Evolutionary conservation across 1,139 yeast species (phyloP).

Genomic region (Kodamaea alishanica): DNA sequence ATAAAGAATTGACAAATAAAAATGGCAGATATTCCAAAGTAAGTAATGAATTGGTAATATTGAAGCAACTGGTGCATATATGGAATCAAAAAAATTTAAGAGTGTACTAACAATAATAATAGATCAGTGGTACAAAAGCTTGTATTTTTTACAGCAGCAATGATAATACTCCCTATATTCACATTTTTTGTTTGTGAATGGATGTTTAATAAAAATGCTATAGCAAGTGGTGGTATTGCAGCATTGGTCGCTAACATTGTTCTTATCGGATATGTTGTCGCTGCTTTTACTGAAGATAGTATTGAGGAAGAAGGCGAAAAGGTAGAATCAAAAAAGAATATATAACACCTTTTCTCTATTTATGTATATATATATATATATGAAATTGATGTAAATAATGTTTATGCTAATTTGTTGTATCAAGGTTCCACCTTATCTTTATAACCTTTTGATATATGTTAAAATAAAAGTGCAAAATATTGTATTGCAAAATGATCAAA

Average conservation of each 20-base stretch:
- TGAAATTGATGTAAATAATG: not conserved
- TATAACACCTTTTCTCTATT: slow-evolving; percentile 1
- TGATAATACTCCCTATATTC: slow-evolving; percentile 75
- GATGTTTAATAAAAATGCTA: slow-evolving; percentile 50
- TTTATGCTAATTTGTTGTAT: not conserved
- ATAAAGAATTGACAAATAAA: not conserved
- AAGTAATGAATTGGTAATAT: slow-evolving; percentile 22
- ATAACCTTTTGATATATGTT: no score
- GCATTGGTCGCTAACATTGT: slow-evolving; percentile 87
- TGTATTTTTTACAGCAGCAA: slow-evolving; percentile 81
- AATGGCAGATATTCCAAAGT: slow-evolving; percentile 64
- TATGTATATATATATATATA: not conserved
- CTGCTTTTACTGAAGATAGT: slow-evolving; percentile 83
- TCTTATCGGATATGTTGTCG: slow-evolving; percentile 77
- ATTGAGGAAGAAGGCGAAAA: slow-evolving; percentile 25
- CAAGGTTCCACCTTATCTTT: no score
- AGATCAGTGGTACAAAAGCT: slow-evolving; percentile 69
- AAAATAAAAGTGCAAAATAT: no score
- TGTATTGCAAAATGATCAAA: not conserved
- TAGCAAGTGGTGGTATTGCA: slow-evolving; percentile 85
- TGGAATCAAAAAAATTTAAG: not conserved
- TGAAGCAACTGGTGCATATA: not conserved
- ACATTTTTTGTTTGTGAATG: slow-evolving; percentile 68
- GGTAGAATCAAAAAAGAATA: slow-evolving; percentile 26
- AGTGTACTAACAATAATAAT: slow-evolving; percentile 12